phyloP scores from a whole-genome alignment of 2,329 filamentous ascomycete species.

The Sclerotinia subarctica region DNA sequence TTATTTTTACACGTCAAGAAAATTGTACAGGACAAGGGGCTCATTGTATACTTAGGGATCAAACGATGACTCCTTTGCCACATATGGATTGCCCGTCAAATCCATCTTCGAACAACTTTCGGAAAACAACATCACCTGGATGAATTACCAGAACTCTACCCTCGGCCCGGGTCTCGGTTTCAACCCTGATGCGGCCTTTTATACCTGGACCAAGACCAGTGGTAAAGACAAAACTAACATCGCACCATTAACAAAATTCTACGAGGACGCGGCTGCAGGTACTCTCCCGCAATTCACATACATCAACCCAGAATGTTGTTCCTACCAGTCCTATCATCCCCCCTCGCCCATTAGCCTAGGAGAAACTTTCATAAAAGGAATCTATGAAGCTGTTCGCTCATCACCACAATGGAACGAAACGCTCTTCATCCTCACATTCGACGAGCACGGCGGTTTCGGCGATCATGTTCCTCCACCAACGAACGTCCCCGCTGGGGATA shows the following conservation, averaged over 20 bases:
- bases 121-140: slow-evolving; percentile 44
- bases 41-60: too few relatives aligned
- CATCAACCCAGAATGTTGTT: slow-evolving; percentile 51
- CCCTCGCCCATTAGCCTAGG: slow-evolving; percentile 45
- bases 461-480: slow-evolving; percentile 47
- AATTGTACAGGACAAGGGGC: too few relatives aligned
- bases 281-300: slow-evolving; percentile 46
- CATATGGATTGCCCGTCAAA: slow-evolving; percentile 40
- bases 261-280: slow-evolving; percentile 45
- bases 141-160: slow-evolving; percentile 47
- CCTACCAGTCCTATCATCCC: slow-evolving; percentile 48
- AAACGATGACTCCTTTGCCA: slow-evolving; percentile 40
- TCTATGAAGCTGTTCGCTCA: slow-evolving; percentile 45
- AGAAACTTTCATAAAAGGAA: slow-evolving; percentile 45
- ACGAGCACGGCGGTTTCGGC: slow-evolving; percentile 48
- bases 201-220: slow-evolving; percentile 42
- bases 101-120: slow-evolving; percentile 44
- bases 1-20: too few relatives aligned
- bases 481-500: slow-evolving; percentile 41
- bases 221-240: slow-evolving; percentile 40
- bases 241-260: slow-evolving; percentile 43
- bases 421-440: slow-evolving; percentile 47
- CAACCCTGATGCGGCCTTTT: slow-evolving; percentile 45
- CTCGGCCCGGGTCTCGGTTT: slow-evolving; percentile 39
- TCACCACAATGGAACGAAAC: slow-evolving; percentile 48